Evolutionary conservation across 2,329 filamentous ascomycete species (phyloP).

Genomic region (Amphichorda felina): DNA sequence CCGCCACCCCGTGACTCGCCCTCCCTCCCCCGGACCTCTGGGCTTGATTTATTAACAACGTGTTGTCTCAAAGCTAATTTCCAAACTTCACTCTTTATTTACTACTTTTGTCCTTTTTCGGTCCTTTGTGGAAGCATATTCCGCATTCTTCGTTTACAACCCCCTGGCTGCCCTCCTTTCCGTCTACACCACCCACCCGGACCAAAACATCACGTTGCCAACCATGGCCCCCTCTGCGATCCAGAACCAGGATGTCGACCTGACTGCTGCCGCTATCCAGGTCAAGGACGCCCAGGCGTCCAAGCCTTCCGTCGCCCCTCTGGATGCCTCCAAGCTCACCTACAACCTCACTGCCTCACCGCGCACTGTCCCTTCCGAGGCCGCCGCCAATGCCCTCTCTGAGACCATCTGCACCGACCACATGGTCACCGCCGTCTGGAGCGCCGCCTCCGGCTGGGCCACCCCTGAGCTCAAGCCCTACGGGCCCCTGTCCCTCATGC

Average conservation of each 20-base stretch:
- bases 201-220: too few relatives aligned
- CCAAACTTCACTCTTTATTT: too few relatives aligned
- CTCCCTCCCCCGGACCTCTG: background rate
- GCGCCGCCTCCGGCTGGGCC: constrained; percentile 53
- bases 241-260: constrained; percentile 34
- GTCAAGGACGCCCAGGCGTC: constrained; percentile 28
- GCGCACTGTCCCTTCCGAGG: constrained; percentile 39
- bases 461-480: constrained; percentile 65
- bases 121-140: too few relatives aligned
- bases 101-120: too few relatives aligned
- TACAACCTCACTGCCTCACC: constrained; percentile 39
- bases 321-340: constrained; percentile 47
- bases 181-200: too few relatives aligned
- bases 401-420: constrained; percentile 67
- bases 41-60: background rate
- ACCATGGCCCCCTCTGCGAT: constrained; percentile 37
- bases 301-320: constrained; percentile 6
- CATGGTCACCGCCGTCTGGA: constrained; percentile 72
- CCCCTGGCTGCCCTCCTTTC: too few relatives aligned
- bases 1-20: background rate
- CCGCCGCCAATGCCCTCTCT: constrained; percentile 28
- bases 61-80: too few relatives aligned
- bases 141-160: too few relatives aligned
- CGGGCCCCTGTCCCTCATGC: constrained; percentile 65
- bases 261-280: constrained; percentile 38